Evolutionary conservation across 768 basidiomycete species (phyloP).

Genomic region (Podaxis carcinomalis): DNA sequence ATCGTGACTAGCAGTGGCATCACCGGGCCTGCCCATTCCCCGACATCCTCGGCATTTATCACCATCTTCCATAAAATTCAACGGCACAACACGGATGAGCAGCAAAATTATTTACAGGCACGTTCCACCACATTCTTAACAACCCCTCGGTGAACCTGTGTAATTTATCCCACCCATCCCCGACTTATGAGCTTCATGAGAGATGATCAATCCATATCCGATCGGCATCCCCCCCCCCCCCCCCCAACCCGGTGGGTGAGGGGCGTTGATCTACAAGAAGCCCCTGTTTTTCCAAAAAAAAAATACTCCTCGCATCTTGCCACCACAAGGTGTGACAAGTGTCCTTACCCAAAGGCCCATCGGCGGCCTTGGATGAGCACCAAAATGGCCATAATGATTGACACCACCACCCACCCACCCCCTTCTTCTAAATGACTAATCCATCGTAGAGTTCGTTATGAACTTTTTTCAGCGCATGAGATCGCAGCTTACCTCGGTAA

Average conservation of each 20-base stretch:
- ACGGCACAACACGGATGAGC: not conserved
- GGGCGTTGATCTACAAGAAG: slow-evolving; percentile 1
- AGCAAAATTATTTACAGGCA: not conserved
- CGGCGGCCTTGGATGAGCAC: not conserved
- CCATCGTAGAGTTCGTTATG: not conserved
- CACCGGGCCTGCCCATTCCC: not conserved
- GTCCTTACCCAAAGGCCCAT: not conserved
- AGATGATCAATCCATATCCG: slow-evolving; percentile 3
- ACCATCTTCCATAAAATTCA: not conserved
- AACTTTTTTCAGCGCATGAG: not conserved
- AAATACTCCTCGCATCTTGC: not conserved
- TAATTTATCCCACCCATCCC: not conserved
- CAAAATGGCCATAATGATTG: not conserved
- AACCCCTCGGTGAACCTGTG: not conserved
- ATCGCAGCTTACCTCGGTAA: not conserved
- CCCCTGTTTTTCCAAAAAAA: not conserved
- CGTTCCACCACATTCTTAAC: not conserved
- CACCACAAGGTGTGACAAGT: not conserved
- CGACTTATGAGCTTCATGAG: not conserved
- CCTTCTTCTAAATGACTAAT: not conserved
- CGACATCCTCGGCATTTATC: slow-evolving; percentile 8
- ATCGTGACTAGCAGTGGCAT: not conserved
- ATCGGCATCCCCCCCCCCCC: not conserved
- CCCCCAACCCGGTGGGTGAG: not conserved
- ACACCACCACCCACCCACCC: not conserved